phyloP scores from a whole-genome alignment of 2,329 filamentous ascomycete species.

The Sclerotiophoma versabilis region DNA sequence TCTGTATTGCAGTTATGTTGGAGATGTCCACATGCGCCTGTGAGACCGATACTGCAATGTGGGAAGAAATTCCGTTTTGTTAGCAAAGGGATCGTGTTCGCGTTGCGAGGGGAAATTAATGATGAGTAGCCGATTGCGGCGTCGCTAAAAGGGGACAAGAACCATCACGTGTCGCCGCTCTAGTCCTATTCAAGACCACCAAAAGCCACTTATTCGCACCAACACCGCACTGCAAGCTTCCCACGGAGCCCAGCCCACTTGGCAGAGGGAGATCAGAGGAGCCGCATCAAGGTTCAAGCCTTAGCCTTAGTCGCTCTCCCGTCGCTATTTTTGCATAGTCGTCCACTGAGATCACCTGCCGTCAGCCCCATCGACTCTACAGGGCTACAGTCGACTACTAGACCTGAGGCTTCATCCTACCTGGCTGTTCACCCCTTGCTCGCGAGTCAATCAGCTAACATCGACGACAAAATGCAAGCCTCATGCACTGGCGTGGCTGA shows the following conservation, averaged over 20 bases:
- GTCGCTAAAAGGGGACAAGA: background rate
- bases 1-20: background rate
- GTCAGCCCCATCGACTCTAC: constrained; percentile 2
- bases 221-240: constrained; percentile 3
- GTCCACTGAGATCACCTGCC: constrained; percentile 4
- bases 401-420: constrained; percentile 1
- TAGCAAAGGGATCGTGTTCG: background rate
- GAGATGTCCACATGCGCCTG: background rate
- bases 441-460: constrained; percentile 10
- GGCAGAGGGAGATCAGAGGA: constrained; percentile 11
- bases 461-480: constrained; percentile 18
- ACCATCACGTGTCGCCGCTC: background rate
- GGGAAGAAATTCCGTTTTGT: background rate
- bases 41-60: background rate
- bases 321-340: constrained; percentile 22
- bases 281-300: constrained; percentile 21
- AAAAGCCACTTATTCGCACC: constrained; percentile 1
- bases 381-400: constrained; percentile 1
- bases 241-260: constrained; percentile 9
- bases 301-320: constrained; percentile 28
- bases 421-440: constrained; percentile 18
- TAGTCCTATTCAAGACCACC: background rate
- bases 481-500: constrained; percentile 21
- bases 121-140: constrained; percentile 7
- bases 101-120: constrained; percentile 11